These are phyloP conservation scores for Cenchrus americanus DNA, from an alignment of 176 grass and related monocot species.

Conservation along the genomic window DNA sequence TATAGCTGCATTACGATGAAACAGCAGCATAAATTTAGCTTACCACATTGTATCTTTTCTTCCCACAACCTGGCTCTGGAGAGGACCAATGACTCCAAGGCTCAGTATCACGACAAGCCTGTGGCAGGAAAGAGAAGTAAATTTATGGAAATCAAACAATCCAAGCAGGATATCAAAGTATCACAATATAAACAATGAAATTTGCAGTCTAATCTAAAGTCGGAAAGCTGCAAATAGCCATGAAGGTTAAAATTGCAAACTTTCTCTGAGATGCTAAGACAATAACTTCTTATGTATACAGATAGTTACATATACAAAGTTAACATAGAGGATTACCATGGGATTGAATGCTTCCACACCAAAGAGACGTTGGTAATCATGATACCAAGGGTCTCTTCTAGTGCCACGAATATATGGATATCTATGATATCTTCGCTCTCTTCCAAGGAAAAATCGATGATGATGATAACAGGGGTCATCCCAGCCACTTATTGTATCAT, in stretches of 20 bases:
- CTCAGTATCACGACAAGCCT: constrained; percentile 9
- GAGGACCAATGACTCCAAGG: neutral
- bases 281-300: neutral
- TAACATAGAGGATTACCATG: constrained; percentile 29
- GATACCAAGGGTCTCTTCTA: neutral
- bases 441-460: neutral
- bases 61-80: neutral
- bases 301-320: constrained; percentile 8
- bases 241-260: neutral
- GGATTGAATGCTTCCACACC: neutral
- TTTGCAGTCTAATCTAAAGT: neutral
- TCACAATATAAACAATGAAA: constrained; percentile 19
- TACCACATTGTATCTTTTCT: constrained; percentile 48
- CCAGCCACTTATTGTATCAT: neutral
- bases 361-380: neutral
- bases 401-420: neutral
- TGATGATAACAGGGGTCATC: neutral
- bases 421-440: neutral
- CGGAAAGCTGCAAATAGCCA: neutral
- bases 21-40: neutral
- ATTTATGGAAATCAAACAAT: constrained; percentile 23
- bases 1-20: neutral
- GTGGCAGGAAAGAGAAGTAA: constrained; percentile 21
- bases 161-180: neutral
- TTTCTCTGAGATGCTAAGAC: neutral